Evolutionary conservation across 805 yeast species (phyloP), one percentile per base, ranked within the genome.

Genomic region (Martiniozyma abietophila): DNA sequence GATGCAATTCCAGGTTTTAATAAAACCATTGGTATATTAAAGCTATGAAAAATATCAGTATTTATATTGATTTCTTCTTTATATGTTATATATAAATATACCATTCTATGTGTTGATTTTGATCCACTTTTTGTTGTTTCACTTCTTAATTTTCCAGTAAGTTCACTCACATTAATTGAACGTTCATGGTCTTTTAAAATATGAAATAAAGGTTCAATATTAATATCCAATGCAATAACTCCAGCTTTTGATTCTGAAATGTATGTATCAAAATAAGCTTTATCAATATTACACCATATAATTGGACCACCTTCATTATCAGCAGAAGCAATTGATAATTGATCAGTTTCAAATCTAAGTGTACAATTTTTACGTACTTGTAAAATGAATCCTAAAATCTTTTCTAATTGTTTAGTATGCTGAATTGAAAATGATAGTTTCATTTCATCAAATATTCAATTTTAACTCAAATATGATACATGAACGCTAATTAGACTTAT

Each of bases 21-120:
- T 27, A 82, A 60, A 44, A 76, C 62, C 2, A 82, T 82, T 0
- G 94, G 89, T 14, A 88, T 70, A 32, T 74, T 73, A 46, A 77
- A 75, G 6, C 81, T 68, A 47, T 80, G 85, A 40, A 69, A 67
- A 12, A 82, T 65, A 3, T 71, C 58, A 17, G 68, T 65, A 8
- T 66, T 44, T 34, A 54, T 51, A 32, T 53, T 51, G 23, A 53
- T 59, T 46, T 53, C 57, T 40, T 73, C 76, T 14, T 71, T 64
- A 47, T 74, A 77, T 43, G 63, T 65, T 11, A 80, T 44, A 0
- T 76, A 73, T 35, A 80, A 54, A 16, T 70, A 65, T 2, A 80
- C 78, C 25, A 48, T 46, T 10, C 51, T 60, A 62, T 45, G 46
- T 25, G 47, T 50, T 27, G 39, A 45, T n/a, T n/a, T 5, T 2